These are phyloP conservation scores for Pichia sp. DNA, from an alignment of 1,139 yeast species.

Conservation along the genomic window DNA sequence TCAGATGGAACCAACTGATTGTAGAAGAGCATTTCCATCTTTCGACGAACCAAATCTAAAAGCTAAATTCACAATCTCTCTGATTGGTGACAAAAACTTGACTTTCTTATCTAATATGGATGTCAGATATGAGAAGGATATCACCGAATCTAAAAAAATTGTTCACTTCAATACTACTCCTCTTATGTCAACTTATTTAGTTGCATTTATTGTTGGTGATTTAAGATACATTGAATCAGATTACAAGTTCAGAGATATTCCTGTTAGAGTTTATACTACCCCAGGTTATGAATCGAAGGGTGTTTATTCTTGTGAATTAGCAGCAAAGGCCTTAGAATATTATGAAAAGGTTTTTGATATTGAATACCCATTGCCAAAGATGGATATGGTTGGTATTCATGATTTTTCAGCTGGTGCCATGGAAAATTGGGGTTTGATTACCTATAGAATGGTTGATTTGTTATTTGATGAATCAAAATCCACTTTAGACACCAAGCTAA, in stretches of 20 bases:
- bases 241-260: constrained; percentile 35
- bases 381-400: constrained; percentile 53
- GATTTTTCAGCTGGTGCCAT: constrained; percentile 55
- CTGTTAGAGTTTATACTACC: constrained; percentile 50
- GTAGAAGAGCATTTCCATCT: constrained; percentile 87
- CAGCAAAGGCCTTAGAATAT: constrained; percentile 46
- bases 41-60: constrained; percentile 84
- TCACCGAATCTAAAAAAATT: constrained; percentile 36
- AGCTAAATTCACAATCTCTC: constrained; percentile 64
- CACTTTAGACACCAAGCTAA: constrained; percentile 37
- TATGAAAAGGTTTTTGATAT: constrained; percentile 47
- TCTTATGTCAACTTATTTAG: constrained; percentile 47
- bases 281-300: constrained; percentile 48
- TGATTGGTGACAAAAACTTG: constrained; percentile 53
- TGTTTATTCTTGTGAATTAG: constrained; percentile 41
- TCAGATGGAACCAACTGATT: constrained; percentile 88
- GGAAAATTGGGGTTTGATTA: constrained; percentile 56
- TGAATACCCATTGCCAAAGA: constrained; percentile 50
- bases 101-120: constrained; percentile 83
- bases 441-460: constrained; percentile 47
- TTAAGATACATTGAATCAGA: constrained; percentile 44
- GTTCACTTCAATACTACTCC: constrained; percentile 42
- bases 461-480: constrained; percentile 40
- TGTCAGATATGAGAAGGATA: constrained; percentile 36
- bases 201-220: constrained; percentile 54